These are phyloP conservation scores for Macaranga tanarius DNA, from an alignment of 441 rosid species.

Conservation along the genomic window DNA sequence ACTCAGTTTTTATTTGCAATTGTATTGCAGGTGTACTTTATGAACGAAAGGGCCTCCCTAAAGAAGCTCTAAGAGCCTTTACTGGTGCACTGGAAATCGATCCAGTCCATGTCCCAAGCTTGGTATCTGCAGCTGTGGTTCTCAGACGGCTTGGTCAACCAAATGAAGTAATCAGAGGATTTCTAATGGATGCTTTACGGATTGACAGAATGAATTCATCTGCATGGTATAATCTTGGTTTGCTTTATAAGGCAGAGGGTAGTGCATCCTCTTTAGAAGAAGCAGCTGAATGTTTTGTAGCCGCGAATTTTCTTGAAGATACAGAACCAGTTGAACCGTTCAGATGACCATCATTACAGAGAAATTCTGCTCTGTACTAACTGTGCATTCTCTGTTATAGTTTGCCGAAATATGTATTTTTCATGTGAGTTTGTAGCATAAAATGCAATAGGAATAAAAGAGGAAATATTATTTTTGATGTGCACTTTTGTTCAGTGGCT, in stretches of 20 bases:
- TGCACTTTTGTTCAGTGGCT: not conserved
- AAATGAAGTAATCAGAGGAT: conserved; percentile 51
- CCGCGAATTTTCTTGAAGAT: conserved; percentile 64
- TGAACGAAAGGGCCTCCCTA: conserved; percentile 50
- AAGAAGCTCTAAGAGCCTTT: conserved; percentile 61
- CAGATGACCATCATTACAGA: conserved; percentile 38
- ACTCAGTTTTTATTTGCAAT: not conserved
- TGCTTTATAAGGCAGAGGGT: conserved; percentile 51
- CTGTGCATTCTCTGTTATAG: not conserved
- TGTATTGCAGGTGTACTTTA: conserved; percentile 51
- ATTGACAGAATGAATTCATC: conserved; percentile 61
- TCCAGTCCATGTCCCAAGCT: conserved; percentile 67
- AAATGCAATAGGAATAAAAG: conserved; percentile 10
- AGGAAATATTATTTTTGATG: not conserved
- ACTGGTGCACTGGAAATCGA: conserved; percentile 57
- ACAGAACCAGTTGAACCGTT: conserved; percentile 78
- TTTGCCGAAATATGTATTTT: conserved; percentile 2
- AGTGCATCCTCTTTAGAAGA: conserved; percentile 44
- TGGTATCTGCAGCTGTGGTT: conserved; percentile 60
- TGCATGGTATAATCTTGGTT: conserved; percentile 87
- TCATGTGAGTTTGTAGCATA: conserved; percentile 2
- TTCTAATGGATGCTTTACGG: conserved; percentile 64
- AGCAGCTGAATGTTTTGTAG: conserved; percentile 77
- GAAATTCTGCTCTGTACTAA: not conserved
- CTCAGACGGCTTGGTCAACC: conserved; percentile 48